These are phyloP conservation scores for Termitomyces sp. DNA, from an alignment of 768 basidiomycete genomes.

Conservation along the genomic window DNA sequence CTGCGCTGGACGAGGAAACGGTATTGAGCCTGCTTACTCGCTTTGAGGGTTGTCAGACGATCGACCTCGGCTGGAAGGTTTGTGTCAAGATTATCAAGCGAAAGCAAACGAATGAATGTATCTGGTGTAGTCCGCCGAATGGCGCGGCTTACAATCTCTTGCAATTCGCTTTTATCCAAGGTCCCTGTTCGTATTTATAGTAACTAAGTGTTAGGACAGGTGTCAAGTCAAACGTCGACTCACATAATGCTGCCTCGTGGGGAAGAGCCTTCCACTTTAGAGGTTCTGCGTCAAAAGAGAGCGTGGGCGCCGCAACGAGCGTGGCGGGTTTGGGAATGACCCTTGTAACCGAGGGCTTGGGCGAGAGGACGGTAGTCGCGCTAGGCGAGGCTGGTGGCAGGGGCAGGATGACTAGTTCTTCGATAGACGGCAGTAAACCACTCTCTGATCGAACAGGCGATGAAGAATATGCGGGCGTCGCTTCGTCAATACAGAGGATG, in stretches of 20 bases:
- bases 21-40: slow-evolving; percentile 57
- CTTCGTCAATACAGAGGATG: slow-evolving; percentile 8
- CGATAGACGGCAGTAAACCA: slow-evolving; percentile 6
- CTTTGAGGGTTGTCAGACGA: slow-evolving; percentile 48
- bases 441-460: slow-evolving; percentile 9
- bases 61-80: slow-evolving; percentile 55
- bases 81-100: slow-evolving; percentile 54
- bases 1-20: slow-evolving; percentile 62
- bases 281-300: slow-evolving; percentile 54
- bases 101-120: slow-evolving; percentile 66
- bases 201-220: neutral
- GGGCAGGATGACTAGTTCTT: slow-evolving; percentile 5
- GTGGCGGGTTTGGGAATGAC: slow-evolving; percentile 21
- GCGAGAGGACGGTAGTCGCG: neutral
- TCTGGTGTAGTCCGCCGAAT: slow-evolving; percentile 66
- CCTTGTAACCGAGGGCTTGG: slow-evolving; percentile 6
- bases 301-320: slow-evolving; percentile 42
- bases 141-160: slow-evolving; percentile 65
- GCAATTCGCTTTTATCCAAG: slow-evolving; percentile 57
- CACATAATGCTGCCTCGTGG: slow-evolving; percentile 61
- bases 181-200: slow-evolving; percentile 35
- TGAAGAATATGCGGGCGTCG: slow-evolving; percentile 13
- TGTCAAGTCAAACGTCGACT: slow-evolving; percentile 21
- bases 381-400: neutral
- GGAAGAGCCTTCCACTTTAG: slow-evolving; percentile 66